These are phyloP conservation scores for Peribolospora kevripleyi DNA, from an alignment of 768 basidiomycete genomes.

Conservation along the genomic window DNA sequence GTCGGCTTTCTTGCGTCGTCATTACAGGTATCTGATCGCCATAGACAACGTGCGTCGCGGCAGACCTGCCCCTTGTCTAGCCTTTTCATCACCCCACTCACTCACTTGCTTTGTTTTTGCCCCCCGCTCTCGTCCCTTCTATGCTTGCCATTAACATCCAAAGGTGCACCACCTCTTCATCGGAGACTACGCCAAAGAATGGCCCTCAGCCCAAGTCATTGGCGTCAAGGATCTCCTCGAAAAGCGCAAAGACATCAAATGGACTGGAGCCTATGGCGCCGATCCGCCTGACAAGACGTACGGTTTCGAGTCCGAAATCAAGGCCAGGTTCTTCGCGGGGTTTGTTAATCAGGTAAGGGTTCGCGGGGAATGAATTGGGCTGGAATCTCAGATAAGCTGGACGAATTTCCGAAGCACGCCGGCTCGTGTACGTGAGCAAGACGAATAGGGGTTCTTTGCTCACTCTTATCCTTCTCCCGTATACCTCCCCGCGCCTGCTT, in stretches of 20 bases:
- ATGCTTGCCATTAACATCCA: background rate
- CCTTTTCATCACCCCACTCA: no score
- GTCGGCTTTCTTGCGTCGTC: background rate
- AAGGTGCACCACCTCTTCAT: background rate
- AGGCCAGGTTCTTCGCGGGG: constrained; percentile 1
- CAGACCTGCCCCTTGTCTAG: background rate
- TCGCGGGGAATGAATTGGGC: background rate
- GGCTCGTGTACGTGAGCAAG: background rate
- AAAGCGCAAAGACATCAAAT: constrained; percentile 12
- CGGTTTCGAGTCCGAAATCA: constrained; percentile 39
- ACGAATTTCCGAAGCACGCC: background rate
- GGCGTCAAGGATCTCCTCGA: constrained; percentile 4
- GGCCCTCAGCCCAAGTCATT: background rate
- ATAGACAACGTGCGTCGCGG: constrained; percentile 2
- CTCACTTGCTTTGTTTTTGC: no score
- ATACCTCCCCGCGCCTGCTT: constrained; percentile 32
- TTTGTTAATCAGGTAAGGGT: constrained; percentile 3
- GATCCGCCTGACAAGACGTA: constrained; percentile 40
- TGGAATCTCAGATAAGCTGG: no score
- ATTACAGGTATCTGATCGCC: background rate
- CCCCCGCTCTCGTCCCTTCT: no score
- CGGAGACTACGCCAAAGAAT: background rate
- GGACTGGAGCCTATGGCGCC: constrained; percentile 36
- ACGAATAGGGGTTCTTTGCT: background rate
- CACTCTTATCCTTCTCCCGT: constrained; percentile 1